These are phyloP conservation scores for Penicillium palitans DNA, from an alignment of 2,329 filamentous ascomycete species.

Conservation along the genomic window DNA sequence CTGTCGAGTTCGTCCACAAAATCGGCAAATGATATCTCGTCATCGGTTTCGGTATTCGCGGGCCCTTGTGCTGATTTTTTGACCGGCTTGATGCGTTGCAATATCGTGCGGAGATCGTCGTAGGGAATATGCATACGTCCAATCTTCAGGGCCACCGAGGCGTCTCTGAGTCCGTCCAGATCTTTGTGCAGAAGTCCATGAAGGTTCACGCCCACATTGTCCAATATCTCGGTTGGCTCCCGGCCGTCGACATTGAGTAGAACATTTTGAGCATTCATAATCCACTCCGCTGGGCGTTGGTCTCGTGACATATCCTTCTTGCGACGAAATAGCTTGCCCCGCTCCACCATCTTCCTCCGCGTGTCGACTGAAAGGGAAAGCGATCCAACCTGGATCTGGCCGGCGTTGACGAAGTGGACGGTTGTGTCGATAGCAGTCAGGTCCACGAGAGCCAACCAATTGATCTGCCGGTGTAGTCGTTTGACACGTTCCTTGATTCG, in stretches of 20 bases:
- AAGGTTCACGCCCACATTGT: conserved; percentile 83
- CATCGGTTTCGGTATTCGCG: conserved; percentile 48
- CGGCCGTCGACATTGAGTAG: conserved; percentile 82
- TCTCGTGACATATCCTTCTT: conserved; percentile 63
- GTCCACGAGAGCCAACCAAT: conserved; percentile 87
- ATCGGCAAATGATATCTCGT: conserved; percentile 67
- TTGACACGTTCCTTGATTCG: conserved; percentile 83
- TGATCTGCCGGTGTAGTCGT: conserved; percentile 77
- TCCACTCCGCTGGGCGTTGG: conserved; percentile 88
- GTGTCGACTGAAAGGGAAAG: conserved; percentile 89
- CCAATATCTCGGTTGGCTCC: conserved; percentile 83
- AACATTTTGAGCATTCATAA: conserved; percentile 78
- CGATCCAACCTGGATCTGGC: conserved; percentile 79
- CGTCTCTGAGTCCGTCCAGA: conserved; percentile 82
- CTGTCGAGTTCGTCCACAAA: conserved; percentile 73
- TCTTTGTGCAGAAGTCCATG: conserved; percentile 87
- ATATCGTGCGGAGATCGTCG: conserved; percentile 69
- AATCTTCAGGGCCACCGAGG: conserved; percentile 84
- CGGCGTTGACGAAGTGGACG: conserved; percentile 75
- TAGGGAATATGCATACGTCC: conserved; percentile 87
- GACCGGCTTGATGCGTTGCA: conserved; percentile 34
- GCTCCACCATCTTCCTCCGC: conserved; percentile 83
- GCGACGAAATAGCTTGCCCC: conserved; percentile 84
- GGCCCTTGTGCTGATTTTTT: conserved; percentile 38
- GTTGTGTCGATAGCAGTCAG: conserved; percentile 79